Evolutionary conservation across 805 yeast genomes (phyloP).

Genomic region (Candida anglica): DNA sequence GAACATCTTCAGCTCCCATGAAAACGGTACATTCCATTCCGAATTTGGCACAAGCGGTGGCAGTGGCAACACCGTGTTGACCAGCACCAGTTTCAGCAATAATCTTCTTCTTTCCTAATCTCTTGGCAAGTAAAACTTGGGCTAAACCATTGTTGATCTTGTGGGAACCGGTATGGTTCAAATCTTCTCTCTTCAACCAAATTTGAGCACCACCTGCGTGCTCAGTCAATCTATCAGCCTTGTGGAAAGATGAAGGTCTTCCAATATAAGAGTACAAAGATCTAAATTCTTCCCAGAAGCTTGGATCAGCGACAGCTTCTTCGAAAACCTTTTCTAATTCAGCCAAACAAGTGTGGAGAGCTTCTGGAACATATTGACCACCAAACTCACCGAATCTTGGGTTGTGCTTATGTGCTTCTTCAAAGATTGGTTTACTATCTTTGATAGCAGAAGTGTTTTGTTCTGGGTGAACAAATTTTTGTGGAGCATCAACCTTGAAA

Average conservation of each 20-base stretch:
- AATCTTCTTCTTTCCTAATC: slow-evolving; percentile 71
- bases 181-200: slow-evolving; percentile 97
- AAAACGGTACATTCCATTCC: slow-evolving; percentile 91
- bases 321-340: slow-evolving; percentile 89
- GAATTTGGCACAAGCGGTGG: slow-evolving; percentile 88
- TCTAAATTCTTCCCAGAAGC: slow-evolving; percentile 90
- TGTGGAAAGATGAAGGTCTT: slow-evolving; percentile 90
- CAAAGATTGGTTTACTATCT: slow-evolving; percentile 24
- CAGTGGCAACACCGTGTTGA: slow-evolving; percentile 91
- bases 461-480: slow-evolving; percentile 11
- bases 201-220: slow-evolving; percentile 87
- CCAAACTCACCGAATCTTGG: slow-evolving; percentile 93
- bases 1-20: slow-evolving; percentile 99
- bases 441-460: not conserved
- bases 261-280: slow-evolving; percentile 89
- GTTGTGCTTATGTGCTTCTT: slow-evolving; percentile 62
- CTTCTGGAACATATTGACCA: slow-evolving; percentile 98
- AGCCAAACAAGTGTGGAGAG: slow-evolving; percentile 82
- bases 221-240: slow-evolving; percentile 86
- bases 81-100: slow-evolving; percentile 95
- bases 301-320: slow-evolving; percentile 81
- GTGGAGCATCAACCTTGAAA: slow-evolving; percentile 23
- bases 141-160: slow-evolving; percentile 83
- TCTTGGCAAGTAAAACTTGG: slow-evolving; percentile 73
- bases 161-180: slow-evolving; percentile 87